Percentiles rank a stretch among this genome's conserved stretches.
Conservation (phyloP, 2,329 filamentous ascomycete genomes). For the Emydomyces testavorans region DNA sequence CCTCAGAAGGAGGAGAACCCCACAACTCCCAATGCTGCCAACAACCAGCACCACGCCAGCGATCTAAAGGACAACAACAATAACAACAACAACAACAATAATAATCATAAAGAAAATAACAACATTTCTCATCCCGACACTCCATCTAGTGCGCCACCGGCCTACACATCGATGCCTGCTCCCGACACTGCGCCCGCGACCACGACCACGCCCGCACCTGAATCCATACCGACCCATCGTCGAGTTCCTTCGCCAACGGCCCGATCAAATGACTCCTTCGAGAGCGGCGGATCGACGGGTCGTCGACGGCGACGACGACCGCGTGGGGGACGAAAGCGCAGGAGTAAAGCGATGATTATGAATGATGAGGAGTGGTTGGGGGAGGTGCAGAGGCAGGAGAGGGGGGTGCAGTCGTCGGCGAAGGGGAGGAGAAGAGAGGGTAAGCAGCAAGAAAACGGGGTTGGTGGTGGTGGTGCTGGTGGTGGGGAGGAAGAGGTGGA, state of each 20-base stretch:
- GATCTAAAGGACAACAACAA: background rate
- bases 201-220: background rate
- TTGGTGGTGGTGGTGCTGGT: background rate
- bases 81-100: background rate
- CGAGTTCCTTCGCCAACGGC: background rate
- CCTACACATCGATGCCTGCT: slow-evolving; percentile 6
- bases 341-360: slow-evolving; percentile 2
- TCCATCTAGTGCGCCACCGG: slow-evolving; percentile 4
- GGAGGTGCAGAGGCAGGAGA: background rate
- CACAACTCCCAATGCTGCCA: background rate
- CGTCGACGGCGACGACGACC: background rate
- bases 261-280: slow-evolving; percentile 4
- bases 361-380: background rate
- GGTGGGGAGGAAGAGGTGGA: background rate
- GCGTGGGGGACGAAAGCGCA: slow-evolving; percentile 1
- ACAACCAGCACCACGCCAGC: background rate
- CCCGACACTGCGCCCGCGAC: background rate
- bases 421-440: background rate
- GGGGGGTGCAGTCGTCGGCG: background rate
- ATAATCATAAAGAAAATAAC: background rate
- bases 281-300: background rate
- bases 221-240: background rate
- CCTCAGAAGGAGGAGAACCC: background rate
- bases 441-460: background rate
- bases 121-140: background rate